A percentile compares a stretch with the other conserved stretches of the same genome.
phyloP scores from a whole-genome alignment of 257 asterid genomes.

The Plectranthus barbatus region DNA sequence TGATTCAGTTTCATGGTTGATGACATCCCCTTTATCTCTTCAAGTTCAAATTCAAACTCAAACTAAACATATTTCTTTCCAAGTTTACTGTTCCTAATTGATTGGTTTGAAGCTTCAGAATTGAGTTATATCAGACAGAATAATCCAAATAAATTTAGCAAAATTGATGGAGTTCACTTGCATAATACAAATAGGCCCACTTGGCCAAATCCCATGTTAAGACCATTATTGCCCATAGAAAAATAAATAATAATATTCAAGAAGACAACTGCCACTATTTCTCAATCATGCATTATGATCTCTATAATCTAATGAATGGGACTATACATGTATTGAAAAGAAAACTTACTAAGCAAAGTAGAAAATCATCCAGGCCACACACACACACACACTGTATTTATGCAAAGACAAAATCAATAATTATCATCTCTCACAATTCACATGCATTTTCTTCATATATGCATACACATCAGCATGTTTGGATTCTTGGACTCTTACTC shows the following conservation, averaged over 20 bases:
- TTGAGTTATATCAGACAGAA: background rate
- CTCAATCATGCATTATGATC: conserved; percentile 12
- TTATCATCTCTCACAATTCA: conserved; percentile 26
- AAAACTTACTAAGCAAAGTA: background rate
- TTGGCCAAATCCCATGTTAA: conserved; percentile 23
- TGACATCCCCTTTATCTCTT: background rate
- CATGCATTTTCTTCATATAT: conserved; percentile 40
- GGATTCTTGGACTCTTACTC: conserved; percentile 31
- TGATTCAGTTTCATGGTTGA: no score
- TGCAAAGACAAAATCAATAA: conserved; percentile 30
- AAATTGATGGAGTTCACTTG: no score
- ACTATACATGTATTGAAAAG: no score
- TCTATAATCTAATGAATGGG: no score
- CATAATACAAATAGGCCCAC: conserved; percentile 15
- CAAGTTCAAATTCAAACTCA: no score
- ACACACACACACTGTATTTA: no score
- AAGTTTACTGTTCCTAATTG: conserved; percentile 4
- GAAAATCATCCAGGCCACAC: background rate
- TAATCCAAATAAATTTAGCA: conserved; percentile 20
- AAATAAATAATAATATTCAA: background rate
- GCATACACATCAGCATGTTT: conserved; percentile 23
- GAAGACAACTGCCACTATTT: conserved; percentile 13
- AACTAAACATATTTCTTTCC: no score
- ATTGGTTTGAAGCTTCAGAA: no score
- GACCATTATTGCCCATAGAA: conserved; percentile 11